Base-by-base conservation (phyloP, 352 stramenopile species). In the Nannochloropsis limnetica region DNA sequence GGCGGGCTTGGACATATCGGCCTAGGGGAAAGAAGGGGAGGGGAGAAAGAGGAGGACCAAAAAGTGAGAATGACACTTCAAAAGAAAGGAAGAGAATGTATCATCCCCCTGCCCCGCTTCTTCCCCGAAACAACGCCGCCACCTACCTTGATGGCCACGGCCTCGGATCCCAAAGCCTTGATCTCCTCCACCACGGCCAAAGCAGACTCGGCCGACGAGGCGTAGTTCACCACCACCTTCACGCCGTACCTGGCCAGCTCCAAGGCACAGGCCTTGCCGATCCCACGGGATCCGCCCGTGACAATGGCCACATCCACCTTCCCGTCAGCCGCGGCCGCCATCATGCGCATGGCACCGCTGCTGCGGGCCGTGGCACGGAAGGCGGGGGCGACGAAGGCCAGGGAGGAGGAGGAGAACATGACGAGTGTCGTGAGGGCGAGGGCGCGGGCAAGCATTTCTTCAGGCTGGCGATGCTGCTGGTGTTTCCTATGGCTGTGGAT, bases 161-260 rank as follows among this genome's bases (percentile, higher is more conserved):
- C 84, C 44, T 84, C 69, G 5, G 68, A 81, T 8, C 85, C 86
- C 20, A 74, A 88, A 9, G 81, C 88, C 80, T 91, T 88, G 85
- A 93, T 92, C 80, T 87, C 80, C 45, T 90, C 86, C 6, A 92
- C 89, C 31, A 90, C 87, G n/a, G 88, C 87, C 32, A 90, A 84
- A 3, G 91, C 91, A 37, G 87, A 88, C 74, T 90, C 88, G 43
- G 86, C 87, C 37, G 89, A 88, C 28, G 89, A 87, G 5, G 89
- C 87, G 80, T 93, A 94, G 83, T 93, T 94, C 25, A 94, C 88
- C 29, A 94, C 84, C 32, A 94, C 86, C 80, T 89, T 91, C 80
- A 68, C 83, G 67, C 91, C 89, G 31, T 81, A 67, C 23, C 88
- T 88, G 81, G 88, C 91, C 74, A 95, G 85, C 27, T 92, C 89